Evolutionary conservation across 805 yeast genomes (phyloP), one percentile per base, ranked within the genome.

Genomic region (Yarrowia hollandica): DNA sequence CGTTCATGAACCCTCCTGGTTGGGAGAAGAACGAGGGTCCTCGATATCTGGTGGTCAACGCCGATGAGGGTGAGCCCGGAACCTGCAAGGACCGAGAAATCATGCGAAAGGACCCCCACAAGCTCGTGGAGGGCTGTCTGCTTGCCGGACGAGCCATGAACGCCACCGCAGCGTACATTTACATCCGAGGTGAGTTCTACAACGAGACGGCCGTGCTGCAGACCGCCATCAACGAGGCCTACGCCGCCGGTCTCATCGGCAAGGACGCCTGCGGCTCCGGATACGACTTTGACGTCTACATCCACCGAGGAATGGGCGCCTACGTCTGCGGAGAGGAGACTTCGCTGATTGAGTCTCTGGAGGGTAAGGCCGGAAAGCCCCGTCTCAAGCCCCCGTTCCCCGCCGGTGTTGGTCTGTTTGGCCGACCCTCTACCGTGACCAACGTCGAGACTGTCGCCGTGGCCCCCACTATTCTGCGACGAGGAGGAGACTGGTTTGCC

Each of bases 41-140:
- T 62, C 81, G 96, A 69, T 88, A 88, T 71, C 79, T 89, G 66
- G 95, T 89, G 50, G 90, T 89, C 67, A 89, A 89, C 73, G 96
- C 96, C 60, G 96, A 89, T 76, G 96, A 89, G 75, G 96, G 96
- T 67, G 96, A 89, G 74, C 96, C 96, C 12, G 96, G 96, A 62
- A 89, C 96, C 55, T 89, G 96, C 74, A 89, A 89, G 75, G 96
- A 89, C 74, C 82, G 96, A 71, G 96, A 89, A 73, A 89, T 89
- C 71, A 85, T 89, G 70, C 82, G 96, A 72, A 89, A 89, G 73
- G 96, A 88, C 71, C 96, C 96, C 39, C 96, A 89, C 72, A 89
- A 88, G 77, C 82, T 89, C 63, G 87, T 89, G 59, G 96, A 89
- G 73, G 96, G 96, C n/a, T 88, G 96, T 76, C 76, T 89, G 56